Evolutionary conservation across 257 asterid species (phyloP).

Genomic region (Nicotiana tomentosiformis): DNA sequence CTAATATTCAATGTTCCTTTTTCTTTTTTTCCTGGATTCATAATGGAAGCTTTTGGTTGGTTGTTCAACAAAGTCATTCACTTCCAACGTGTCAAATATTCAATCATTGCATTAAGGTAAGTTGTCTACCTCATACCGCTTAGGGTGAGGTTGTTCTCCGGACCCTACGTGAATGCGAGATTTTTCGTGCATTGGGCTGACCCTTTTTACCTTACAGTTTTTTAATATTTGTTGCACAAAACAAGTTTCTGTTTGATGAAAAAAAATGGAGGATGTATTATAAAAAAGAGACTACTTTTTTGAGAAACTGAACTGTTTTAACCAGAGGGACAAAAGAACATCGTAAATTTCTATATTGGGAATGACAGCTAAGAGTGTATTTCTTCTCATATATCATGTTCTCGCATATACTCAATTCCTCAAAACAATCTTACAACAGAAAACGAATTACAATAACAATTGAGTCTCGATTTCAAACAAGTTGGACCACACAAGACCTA

Average conservation of each 20-base stretch:
- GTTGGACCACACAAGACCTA: neutral
- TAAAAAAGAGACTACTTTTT: neutral
- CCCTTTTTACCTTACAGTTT: neutral
- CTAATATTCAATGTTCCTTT: no score
- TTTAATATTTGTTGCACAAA: neutral
- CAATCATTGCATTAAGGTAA: neutral
- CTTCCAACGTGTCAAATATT: no score
- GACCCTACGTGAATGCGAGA: no score
- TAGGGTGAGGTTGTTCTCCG: fast-evolving
- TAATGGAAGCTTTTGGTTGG: no score
- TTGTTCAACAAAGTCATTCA: no score
- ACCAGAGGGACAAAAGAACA: neutral
- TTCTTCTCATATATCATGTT: neutral
- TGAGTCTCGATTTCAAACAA: no score
- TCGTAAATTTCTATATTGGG: neutral
- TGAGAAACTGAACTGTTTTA: neutral
- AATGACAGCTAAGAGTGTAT: neutral
- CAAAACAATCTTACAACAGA: no score
- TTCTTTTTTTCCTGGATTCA: no score
- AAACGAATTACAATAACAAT: no score
- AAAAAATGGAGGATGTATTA: neutral
- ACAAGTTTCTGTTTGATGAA: neutral
- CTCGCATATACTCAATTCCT: neutral
- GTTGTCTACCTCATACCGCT: no score
- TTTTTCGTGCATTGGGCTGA: no score